Conservation (phyloP, 2,329 filamentous ascomycete genomes). For the Mariannaea elegans region DNA sequence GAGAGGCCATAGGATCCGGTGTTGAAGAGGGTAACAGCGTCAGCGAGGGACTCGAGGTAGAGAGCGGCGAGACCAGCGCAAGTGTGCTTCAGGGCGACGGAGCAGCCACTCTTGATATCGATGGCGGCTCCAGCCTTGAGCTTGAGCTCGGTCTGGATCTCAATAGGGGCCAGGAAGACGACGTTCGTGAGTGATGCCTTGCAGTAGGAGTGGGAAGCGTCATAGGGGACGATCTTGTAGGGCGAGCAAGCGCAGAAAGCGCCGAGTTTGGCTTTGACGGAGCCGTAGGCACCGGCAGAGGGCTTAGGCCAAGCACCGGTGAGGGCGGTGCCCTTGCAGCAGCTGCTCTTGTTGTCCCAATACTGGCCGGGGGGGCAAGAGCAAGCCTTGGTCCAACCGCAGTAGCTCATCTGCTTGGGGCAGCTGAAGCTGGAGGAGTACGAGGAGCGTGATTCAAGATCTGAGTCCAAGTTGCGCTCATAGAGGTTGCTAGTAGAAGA, state of each 20-base stretch:
- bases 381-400: constrained; percentile 52
- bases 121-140: constrained; percentile 36
- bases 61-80: constrained; percentile 45
- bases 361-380: constrained; percentile 53
- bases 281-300: constrained; percentile 34
- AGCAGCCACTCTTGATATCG: constrained; percentile 39
- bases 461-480: constrained; percentile 23
- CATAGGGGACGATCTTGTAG: constrained; percentile 47
- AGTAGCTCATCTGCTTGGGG: constrained; percentile 48
- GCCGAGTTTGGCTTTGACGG: constrained; percentile 40
- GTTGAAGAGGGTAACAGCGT: constrained; percentile 50
- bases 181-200: constrained; percentile 46
- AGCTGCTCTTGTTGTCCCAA: constrained; percentile 43
- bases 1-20: constrained; percentile 45
- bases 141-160: constrained; percentile 41
- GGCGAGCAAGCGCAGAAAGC: constrained; percentile 48
- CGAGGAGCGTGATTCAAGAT: constrained; percentile 13
- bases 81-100: constrained; percentile 44
- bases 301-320: constrained; percentile 48
- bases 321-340: constrained; percentile 40
- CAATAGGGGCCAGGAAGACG: constrained; percentile 45
- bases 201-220: constrained; percentile 47
- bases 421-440: constrained; percentile 40
- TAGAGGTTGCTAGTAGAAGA: constrained; percentile 27
- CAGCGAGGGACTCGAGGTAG: constrained; percentile 42